Conservation (phyloP, 352 stramenopile genomes). For the Pythium dissotocum region DNA sequence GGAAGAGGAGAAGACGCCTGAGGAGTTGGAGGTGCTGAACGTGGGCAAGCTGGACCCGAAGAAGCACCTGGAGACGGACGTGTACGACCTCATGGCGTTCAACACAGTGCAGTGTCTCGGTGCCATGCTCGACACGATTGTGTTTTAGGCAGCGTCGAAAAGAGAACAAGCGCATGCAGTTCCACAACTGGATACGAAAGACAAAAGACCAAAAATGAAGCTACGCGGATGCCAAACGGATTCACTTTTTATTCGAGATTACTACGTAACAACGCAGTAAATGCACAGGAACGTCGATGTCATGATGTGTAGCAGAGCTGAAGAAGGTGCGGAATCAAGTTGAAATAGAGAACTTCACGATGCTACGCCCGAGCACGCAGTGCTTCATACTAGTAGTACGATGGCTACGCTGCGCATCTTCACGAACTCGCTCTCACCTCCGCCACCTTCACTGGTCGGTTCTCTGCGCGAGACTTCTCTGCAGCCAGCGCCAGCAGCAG, state of each 20-base stretch:
- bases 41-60: conserved; percentile 98
- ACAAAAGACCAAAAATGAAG: not conserved
- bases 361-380: too few species aligned
- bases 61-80: conserved; percentile 93
- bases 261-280: conserved; percentile 3
- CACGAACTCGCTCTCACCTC: conserved; percentile 37
- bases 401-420: not conserved
- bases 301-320: too few species aligned
- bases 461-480: conserved; percentile 68
- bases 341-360: too few species aligned
- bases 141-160: conserved; percentile 86
- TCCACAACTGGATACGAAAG: conserved; percentile 3
- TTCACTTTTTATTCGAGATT: not conserved
- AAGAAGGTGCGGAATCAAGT: too few species aligned
- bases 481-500: conserved; percentile 68
- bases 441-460: conserved; percentile 62
- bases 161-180: not conserved
- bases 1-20: conserved; percentile 96
- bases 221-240: not conserved
- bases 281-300: not conserved
- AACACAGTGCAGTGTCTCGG: conserved; percentile 99
- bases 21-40: conserved; percentile 97
- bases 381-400: not conserved
- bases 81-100: conserved; percentile 97
- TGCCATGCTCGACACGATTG: conserved; percentile 98